Evolutionary conservation across 2,329 filamentous ascomycete species (phyloP).

Genomic region (Botrytis squamosa): DNA sequence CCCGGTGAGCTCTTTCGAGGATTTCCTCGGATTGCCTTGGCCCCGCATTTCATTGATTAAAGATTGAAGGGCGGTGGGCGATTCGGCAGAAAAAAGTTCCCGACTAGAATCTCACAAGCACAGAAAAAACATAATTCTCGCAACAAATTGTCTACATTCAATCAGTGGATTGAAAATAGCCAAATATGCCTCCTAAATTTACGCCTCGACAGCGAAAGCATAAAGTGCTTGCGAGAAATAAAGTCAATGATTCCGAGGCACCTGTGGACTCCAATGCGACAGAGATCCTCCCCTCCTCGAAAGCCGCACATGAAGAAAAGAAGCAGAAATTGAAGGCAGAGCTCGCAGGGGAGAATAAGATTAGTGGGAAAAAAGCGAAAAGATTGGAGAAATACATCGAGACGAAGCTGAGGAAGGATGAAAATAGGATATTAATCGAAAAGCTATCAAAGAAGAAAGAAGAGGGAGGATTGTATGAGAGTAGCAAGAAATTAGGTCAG

Average conservation of each 20-base stretch:
- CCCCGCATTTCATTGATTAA: not conserved
- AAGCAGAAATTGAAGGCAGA: constrained; percentile 56
- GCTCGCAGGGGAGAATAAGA: constrained; percentile 51
- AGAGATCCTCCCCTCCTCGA: constrained; percentile 50
- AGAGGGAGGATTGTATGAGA: constrained; percentile 78
- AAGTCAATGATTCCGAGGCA: constrained; percentile 45
- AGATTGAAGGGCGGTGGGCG: not conserved
- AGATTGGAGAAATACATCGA: constrained; percentile 72
- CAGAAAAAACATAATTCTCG: constrained; percentile 1
- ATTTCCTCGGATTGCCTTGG: not conserved
- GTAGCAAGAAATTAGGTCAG: constrained; percentile 73
- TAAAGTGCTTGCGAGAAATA: constrained; percentile 64
- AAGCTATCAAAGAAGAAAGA: constrained; percentile 77
- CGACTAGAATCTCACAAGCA: constrained; percentile 3
- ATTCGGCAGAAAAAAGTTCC: constrained; percentile 22
- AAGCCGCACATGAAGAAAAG: constrained; percentile 50
- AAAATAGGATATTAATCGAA: constrained; percentile 79
- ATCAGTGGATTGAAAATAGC: not conserved
- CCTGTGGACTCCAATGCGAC: constrained; percentile 53
- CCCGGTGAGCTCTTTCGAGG: not conserved
- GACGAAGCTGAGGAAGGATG: constrained; percentile 90
- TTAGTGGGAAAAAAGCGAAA: constrained; percentile 65
- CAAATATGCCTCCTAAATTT: constrained; percentile 45
- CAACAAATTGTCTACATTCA: not conserved
- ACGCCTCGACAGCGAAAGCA: constrained; percentile 66